Evolutionary conservation across 805 yeast species (phyloP).

Genomic region (Yamadazyma paraphyllophila): DNA sequence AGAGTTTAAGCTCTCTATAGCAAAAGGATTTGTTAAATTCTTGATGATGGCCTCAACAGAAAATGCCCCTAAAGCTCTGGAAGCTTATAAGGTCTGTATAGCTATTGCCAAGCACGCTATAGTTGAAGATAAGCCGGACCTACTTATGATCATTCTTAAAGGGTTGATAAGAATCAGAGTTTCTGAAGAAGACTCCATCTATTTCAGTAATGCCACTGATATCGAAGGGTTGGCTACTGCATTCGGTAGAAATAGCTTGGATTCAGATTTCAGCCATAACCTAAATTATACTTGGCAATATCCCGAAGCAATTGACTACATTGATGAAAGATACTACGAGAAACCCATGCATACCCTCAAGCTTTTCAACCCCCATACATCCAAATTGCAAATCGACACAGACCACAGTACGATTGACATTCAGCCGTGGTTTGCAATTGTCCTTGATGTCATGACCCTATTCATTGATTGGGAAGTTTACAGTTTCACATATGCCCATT

Average conservation of each 20-base stretch:
- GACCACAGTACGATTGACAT: slow-evolving; percentile 36
- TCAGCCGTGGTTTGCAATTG: slow-evolving; percentile 50
- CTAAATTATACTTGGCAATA: slow-evolving; percentile 48
- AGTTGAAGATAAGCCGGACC: slow-evolving; percentile 27
- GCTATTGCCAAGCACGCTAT: slow-evolving; percentile 36
- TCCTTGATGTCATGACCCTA: slow-evolving; percentile 47
- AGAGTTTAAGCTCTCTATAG: slow-evolving; percentile 17
- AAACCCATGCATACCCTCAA: slow-evolving; percentile 33
- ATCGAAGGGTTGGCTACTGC: slow-evolving; percentile 66
- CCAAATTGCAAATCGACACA: slow-evolving; percentile 17
- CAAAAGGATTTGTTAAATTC: slow-evolving; percentile 24
- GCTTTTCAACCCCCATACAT: slow-evolving; percentile 18
- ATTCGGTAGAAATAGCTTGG: slow-evolving; percentile 47
- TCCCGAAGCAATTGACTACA: slow-evolving; percentile 55
- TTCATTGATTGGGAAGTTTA: slow-evolving; percentile 71
- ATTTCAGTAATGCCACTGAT: slow-evolving; percentile 53
- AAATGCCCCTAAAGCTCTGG: slow-evolving; percentile 26
- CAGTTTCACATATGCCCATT: slow-evolving; percentile 62
- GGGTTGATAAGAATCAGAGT: slow-evolving; percentile 55
- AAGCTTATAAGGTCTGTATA: slow-evolving; percentile 31
- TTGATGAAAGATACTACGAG: slow-evolving; percentile 45
- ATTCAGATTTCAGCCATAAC: slow-evolving; percentile 19
- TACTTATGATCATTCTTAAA: slow-evolving; percentile 49
- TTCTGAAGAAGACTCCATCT: slow-evolving; percentile 43
- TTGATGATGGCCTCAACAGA: slow-evolving; percentile 23